Evolutionary conservation across 176 grass and related monocot genomes (phyloP), one percentile per base, ranked within the genome.

Genomic region (Dendrocalamus sinicus): DNA sequence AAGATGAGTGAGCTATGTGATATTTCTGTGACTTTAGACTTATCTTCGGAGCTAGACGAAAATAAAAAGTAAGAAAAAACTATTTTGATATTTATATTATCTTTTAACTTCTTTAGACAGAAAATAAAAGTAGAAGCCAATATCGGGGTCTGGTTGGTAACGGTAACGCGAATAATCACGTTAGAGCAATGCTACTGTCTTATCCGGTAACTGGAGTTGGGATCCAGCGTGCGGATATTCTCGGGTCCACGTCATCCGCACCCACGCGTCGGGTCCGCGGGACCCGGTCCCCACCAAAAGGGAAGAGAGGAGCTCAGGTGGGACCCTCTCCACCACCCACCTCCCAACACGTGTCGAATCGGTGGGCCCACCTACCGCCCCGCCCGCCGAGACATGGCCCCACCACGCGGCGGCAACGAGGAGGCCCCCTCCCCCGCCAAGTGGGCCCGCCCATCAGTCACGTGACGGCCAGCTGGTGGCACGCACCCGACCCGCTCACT

Each of bases 221-320:
- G 32, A 72, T 83, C 64, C 73, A 41, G n/a, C 55, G 45, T 63
- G 44, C 64, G 66, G 54, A 78, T 88, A 72, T 78, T 83, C 32
- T 28, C 2, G 57, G 35, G 3, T 57, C 80, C 72, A 16, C 44
- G 22, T 39, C 62, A 58, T 0, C 48, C 23, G 39, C 70, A 22
- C 74, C 73, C 64, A n/a, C 62, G 9, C 11, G 3, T 11, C 20
- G 54, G 86, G 0, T 64, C 79, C 73, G 53, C 79, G 3, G 0
- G 79, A 77, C 44, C 73, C 32, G 45, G 87, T 54, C 55, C 80
- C 80, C 52, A 76, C 69, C 45, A 1, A 9, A 2, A 0, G 16
- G 4, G 41, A 1, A 45, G 9, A 44, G 8, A 3, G 45, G 17
- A 1, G 1, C 41, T 5, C 10, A 39, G 30, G 5, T 13, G 12